These are phyloP conservation scores for Fusarium sp. DNA, from an alignment of 2,329 filamentous ascomycete species.

Conservation along the genomic window DNA sequence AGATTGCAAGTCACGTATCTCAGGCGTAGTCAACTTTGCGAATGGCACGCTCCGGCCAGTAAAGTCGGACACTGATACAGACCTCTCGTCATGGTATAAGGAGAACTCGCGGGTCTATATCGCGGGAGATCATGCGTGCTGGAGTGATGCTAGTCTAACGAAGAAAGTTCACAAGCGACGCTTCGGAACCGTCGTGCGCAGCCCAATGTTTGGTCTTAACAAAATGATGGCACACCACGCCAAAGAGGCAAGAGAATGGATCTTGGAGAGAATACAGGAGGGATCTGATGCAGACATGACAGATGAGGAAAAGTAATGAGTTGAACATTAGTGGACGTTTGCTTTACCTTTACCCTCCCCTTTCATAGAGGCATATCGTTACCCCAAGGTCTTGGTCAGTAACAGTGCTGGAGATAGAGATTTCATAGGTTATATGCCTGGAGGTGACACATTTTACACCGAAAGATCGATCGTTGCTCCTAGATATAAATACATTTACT, in stretches of 20 bases:
- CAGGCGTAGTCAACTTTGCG: slow-evolving; percentile 85
- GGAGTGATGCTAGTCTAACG: slow-evolving; percentile 72
- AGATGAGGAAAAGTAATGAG: slow-evolving; percentile 61
- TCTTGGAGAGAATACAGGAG: slow-evolving; percentile 57
- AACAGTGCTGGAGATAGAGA: slow-evolving; percentile 2
- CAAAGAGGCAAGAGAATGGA: slow-evolving; percentile 65
- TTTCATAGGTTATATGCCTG: slow-evolving; percentile 17
- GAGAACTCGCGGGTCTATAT: slow-evolving; percentile 85
- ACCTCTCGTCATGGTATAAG: slow-evolving; percentile 85
- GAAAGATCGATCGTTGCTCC: neutral
- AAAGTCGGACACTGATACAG: slow-evolving; percentile 81
- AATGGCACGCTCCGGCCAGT: slow-evolving; percentile 81
- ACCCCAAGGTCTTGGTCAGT: slow-evolving; percentile 7
- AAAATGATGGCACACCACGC: slow-evolving; percentile 70
- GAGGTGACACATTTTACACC: slow-evolving; percentile 2
- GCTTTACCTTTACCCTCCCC: slow-evolving; percentile 1
- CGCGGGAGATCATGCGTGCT: slow-evolving; percentile 79
- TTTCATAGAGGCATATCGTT: neutral
- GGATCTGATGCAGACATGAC: slow-evolving; percentile 60
- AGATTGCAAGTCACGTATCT: slow-evolving; percentile 76
- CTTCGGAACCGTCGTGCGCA: slow-evolving; percentile 70
- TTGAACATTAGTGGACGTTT: neutral
- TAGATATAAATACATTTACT: neutral
- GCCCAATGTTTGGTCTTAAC: slow-evolving; percentile 62
- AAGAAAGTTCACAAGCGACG: slow-evolving; percentile 71